Percentiles rank a stretch among this genome's conserved stretches.
Evolutionary conservation across 208 protist species (phyloP).

Genomic region (Crithidia acanthocephali): DNA sequence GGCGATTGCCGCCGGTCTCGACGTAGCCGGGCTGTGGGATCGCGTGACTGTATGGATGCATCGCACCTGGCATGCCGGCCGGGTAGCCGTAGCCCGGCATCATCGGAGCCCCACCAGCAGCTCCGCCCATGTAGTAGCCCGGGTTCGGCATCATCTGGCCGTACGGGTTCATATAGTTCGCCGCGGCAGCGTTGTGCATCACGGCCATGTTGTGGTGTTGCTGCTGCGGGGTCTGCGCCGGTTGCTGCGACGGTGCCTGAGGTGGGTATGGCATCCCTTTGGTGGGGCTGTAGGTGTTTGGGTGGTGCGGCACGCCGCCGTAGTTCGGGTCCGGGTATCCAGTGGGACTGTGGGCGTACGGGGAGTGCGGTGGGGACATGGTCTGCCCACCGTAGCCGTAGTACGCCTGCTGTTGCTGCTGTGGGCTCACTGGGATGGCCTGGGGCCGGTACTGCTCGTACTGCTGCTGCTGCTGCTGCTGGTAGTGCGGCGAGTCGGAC

Average conservation of each 20-base stretch:
- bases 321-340: constrained; percentile 5
- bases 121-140: constrained; percentile 17
- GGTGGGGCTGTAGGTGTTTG: constrained; percentile 6
- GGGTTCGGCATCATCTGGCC: constrained; percentile 1
- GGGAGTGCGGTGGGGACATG: constrained; percentile 11
- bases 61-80: neutral
- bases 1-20: neutral
- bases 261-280: neutral
- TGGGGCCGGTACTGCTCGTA: constrained; percentile 13
- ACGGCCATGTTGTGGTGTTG: constrained; percentile 6
- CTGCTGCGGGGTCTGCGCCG: constrained; percentile 9
- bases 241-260: constrained; percentile 10
- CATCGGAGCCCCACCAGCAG: neutral
- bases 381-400: constrained; percentile 11
- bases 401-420: constrained; percentile 18
- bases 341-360: neutral
- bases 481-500: neutral
- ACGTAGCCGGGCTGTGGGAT: constrained; percentile 1
- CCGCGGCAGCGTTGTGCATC: neutral
- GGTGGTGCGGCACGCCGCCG: neutral
- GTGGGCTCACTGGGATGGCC: neutral
- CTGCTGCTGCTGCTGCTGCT: constrained; percentile 23
- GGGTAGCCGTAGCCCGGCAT: constrained; percentile 11
- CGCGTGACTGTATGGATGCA: neutral
- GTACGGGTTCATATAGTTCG: constrained; percentile 12